Conservation (phyloP, 176 grass and related monocot species). For the Dactylis glomerata region DNA sequence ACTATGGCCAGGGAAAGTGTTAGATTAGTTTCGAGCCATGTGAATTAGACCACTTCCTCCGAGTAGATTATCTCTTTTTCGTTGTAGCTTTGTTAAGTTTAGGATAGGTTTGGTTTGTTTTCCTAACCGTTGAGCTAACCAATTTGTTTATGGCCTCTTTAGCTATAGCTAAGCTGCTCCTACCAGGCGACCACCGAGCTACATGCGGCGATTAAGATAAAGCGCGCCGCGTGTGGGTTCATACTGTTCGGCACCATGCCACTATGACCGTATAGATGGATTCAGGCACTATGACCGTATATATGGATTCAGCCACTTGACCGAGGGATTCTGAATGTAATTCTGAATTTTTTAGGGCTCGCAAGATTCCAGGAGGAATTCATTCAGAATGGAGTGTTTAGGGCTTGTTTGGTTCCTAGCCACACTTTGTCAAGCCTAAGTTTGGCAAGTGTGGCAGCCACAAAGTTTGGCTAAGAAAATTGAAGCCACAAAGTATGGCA, state of each 20-base stretch:
- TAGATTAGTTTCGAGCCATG: slow-evolving; percentile 31
- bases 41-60: slow-evolving; percentile 25
- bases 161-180: background rate
- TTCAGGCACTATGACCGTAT: background rate
- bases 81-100: background rate
- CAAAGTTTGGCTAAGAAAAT: no score
- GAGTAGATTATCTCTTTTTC: background rate
- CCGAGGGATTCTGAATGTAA: background rate
- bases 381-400: background rate
- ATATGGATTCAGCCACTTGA: background rate
- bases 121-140: background rate
- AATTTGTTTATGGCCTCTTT: background rate
- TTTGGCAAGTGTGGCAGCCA: no score
- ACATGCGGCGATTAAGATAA: slow-evolving; percentile 25
- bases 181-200: no score
- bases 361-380: background rate
- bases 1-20: background rate
- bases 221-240: background rate
- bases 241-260: background rate
- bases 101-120: background rate
- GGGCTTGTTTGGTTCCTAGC: no score
- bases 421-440: no score
- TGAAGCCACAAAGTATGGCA: no score
- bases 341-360: background rate
- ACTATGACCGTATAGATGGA: background rate